These are phyloP conservation scores for Pleurotus djamor DNA, from an alignment of 768 basidiomycete genomes.

Conservation along the genomic window DNA sequence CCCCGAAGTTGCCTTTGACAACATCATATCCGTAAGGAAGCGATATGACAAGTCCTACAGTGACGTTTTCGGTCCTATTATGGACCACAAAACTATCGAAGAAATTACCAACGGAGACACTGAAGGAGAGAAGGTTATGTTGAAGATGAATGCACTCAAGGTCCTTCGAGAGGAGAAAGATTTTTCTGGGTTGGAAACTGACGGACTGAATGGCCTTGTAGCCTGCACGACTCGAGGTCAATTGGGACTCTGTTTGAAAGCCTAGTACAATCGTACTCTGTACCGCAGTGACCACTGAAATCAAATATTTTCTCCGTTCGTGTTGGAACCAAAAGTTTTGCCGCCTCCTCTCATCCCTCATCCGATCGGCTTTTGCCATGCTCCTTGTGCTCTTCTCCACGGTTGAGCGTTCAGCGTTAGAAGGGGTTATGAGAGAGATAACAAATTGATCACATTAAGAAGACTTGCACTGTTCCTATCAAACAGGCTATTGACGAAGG, in stretches of 20 bases:
- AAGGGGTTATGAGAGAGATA: too few relatives aligned
- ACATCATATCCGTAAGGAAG: conserved; percentile 13
- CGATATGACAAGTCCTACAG: conserved; percentile 17
- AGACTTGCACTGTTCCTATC: too few relatives aligned
- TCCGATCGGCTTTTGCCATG: too few relatives aligned
- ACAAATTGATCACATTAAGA: too few relatives aligned
- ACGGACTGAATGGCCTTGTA: conserved; percentile 2
- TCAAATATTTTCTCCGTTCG: too few relatives aligned
- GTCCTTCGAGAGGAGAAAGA: conserved; percentile 20
- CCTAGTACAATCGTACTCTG: too few relatives aligned
- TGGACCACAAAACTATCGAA: conserved; percentile 17
- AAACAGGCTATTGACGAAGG: too few relatives aligned
- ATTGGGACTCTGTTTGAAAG: background rate
- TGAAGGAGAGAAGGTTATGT: conserved; percentile 31
- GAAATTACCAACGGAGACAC: conserved; percentile 15
- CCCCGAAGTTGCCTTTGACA: conserved; percentile 11
- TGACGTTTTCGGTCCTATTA: conserved; percentile 14
- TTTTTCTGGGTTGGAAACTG: conserved; percentile 7
- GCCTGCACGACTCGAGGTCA: background rate
- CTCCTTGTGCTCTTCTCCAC: too few relatives aligned
- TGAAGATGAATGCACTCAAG: conserved; percentile 44
- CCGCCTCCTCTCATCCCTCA: too few relatives aligned
- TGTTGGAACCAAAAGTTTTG: too few relatives aligned
- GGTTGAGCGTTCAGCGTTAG: too few relatives aligned
- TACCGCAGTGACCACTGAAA: too few relatives aligned